These are phyloP conservation scores for Bruguiera sexangula DNA, from an alignment of 345 rosid genomes.

Conservation along the genomic window DNA sequence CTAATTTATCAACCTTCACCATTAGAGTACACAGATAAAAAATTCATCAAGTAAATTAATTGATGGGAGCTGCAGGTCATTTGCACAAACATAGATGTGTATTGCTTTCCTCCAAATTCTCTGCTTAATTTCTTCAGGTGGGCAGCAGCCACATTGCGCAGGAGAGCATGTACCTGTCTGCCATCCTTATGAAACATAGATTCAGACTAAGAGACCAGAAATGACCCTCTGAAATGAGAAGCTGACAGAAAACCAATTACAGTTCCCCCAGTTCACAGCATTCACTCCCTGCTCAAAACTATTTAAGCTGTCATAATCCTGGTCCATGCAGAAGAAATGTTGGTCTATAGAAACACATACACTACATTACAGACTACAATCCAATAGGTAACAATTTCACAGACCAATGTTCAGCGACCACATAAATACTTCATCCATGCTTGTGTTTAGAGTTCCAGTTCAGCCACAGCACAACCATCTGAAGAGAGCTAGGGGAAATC, in stretches of 20 bases:
- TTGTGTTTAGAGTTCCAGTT: no score
- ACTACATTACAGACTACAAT: background rate
- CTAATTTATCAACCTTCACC: background rate
- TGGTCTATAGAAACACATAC: background rate
- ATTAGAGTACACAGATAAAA: background rate
- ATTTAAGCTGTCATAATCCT: no score
- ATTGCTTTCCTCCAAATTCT: background rate
- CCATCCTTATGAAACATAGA: background rate
- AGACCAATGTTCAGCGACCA: background rate
- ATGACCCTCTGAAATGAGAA: background rate
- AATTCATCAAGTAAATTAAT: background rate
- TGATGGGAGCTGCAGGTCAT: background rate
- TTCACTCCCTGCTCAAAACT: no score
- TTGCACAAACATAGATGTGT: background rate
- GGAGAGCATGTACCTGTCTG: background rate
- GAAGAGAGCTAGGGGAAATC: no score
- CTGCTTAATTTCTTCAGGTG: no score
- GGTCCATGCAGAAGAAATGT: no score
- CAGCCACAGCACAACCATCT: no score
- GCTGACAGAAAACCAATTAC: background rate
- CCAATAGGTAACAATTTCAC: background rate
- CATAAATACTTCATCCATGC: no score
- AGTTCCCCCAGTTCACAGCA: background rate
- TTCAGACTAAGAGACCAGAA: background rate
- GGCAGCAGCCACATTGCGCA: background rate